These are phyloP conservation scores for Xylaria bambusicola DNA, from an alignment of 495 filamentous ascomycete genomes.

Conservation along the genomic window DNA sequence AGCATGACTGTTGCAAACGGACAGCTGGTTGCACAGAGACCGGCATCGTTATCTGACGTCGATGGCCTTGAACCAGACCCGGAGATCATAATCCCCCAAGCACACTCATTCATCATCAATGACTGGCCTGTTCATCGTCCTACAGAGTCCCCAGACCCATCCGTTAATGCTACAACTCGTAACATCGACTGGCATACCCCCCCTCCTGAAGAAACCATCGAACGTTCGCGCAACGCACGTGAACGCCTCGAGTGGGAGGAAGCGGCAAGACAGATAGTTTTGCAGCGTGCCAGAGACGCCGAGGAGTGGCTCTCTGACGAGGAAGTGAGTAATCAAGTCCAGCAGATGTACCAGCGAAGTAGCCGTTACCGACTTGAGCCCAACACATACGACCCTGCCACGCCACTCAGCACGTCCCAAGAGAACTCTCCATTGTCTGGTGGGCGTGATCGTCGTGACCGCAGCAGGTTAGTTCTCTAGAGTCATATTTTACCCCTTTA, in stretches of 20 bases:
- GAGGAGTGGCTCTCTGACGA: neutral
- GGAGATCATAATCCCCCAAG: neutral
- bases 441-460: neutral
- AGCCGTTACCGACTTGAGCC: neutral
- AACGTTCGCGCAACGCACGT: neutral
- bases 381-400: neutral
- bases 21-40: neutral
- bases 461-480: too few relatives aligned
- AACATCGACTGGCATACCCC: neutral
- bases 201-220: neutral
- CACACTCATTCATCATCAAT: neutral
- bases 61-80: neutral
- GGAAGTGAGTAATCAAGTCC: neutral
- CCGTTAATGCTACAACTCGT: neutral
- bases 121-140: too few relatives aligned
- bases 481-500: too few relatives aligned
- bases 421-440: neutral
- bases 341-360: slow-evolving; percentile 3
- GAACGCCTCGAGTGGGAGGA: slow-evolving; percentile 4
- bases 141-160: too few relatives aligned
- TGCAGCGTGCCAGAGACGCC: neutral
- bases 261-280: neutral
- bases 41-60: neutral
- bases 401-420: neutral
- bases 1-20: neutral